Percentiles rank a stretch among this genome's conserved stretches.
Conservation (phyloP, 306 rosid genomes). For the Prunus mume region DNA sequence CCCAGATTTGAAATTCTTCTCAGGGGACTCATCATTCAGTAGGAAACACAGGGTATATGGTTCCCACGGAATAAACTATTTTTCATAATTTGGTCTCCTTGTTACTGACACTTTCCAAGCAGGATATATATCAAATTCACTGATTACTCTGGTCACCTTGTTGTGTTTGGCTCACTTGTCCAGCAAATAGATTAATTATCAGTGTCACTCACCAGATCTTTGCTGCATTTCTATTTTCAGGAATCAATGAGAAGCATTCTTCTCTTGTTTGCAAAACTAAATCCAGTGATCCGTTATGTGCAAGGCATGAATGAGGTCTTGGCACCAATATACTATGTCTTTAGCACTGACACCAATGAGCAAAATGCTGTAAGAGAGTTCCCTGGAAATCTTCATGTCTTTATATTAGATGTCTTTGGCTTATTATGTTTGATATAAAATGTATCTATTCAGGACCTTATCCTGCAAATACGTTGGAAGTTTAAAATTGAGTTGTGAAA, state of each 20-base stretch:
- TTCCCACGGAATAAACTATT: neutral
- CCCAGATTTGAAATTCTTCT: conserved; percentile 74
- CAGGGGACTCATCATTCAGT: conserved; percentile 61
- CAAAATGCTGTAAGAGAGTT: conserved; percentile 61
- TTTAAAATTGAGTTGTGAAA: neutral
- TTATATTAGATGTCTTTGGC: neutral
- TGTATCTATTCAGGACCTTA: neutral
- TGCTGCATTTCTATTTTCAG: conserved; percentile 37
- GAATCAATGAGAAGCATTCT: conserved; percentile 83
- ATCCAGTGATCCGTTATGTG: conserved; percentile 78
- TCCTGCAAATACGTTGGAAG: neutral
- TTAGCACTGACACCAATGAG: conserved; percentile 54
- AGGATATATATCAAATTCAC: neutral
- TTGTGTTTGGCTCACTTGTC: neutral
- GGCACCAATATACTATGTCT: conserved; percentile 74
- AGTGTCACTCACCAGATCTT: conserved; percentile 1
- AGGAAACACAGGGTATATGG: conserved; percentile 55
- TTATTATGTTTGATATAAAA: neutral
- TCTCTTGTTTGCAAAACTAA: conserved; percentile 67
- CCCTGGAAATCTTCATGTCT: conserved; percentile 3
- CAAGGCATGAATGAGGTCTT: conserved; percentile 95
- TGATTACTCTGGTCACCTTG: neutral
- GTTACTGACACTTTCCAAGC: too few relatives aligned
- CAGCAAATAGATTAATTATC: neutral
- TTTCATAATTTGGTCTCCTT: neutral